phyloP scores from a whole-genome alignment of 2,329 filamentous ascomycete genomes.

The Apiospora phragmitis region DNA sequence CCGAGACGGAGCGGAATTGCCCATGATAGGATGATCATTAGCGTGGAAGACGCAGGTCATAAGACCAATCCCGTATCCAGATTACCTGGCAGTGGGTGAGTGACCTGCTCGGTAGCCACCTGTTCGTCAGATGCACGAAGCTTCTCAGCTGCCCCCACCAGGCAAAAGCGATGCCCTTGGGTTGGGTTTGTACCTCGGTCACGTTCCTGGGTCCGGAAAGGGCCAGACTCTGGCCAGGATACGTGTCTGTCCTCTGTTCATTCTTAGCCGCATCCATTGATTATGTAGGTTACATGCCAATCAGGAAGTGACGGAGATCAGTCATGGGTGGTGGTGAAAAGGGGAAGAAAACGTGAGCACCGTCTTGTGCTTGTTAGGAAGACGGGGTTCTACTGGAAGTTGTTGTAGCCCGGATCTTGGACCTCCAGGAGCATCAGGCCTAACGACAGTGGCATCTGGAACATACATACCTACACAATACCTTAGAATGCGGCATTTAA shows the following conservation, averaged over 20 bases:
- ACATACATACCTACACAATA: not conserved
- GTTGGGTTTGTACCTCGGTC: not conserved
- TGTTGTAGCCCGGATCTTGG: not conserved
- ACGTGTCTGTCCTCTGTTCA: constrained; percentile 2
- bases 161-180: not conserved
- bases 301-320: not conserved
- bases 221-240: not conserved
- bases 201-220: not conserved
- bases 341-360: not conserved
- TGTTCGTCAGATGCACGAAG: constrained; percentile 1
- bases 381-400: not conserved
- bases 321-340: not conserved
- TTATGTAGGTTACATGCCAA: not conserved
- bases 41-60: constrained; percentile 7
- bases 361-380: not conserved
- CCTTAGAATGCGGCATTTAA: not conserved
- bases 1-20: not conserved
- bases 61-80: constrained; percentile 10
- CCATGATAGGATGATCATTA: not conserved
- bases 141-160: not conserved
- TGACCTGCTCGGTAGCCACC: constrained; percentile 1
- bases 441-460: not conserved
- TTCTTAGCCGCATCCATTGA: not conserved
- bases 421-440: not conserved
- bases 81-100: not conserved